These are phyloP conservation scores for Xylaria acuta DNA, from an alignment of 495 filamentous ascomycete species.

Conservation along the genomic window DNA sequence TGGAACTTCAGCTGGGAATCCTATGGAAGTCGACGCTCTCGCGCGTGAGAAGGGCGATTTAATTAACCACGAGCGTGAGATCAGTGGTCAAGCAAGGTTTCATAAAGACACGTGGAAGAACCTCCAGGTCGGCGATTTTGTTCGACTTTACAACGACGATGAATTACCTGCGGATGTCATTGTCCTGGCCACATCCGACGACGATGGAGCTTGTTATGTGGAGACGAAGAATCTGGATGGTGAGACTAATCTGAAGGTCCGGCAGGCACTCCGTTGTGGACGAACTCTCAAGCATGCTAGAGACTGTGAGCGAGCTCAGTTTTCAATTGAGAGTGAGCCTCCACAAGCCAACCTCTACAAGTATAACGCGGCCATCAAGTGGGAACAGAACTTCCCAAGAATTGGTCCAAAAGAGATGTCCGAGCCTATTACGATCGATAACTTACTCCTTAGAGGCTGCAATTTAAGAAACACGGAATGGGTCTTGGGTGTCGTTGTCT, in stretches of 20 bases:
- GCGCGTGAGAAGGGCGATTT: constrained; percentile 52
- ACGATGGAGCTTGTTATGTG: constrained; percentile 94
- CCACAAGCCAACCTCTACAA: constrained; percentile 94
- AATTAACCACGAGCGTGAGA: constrained; percentile 52
- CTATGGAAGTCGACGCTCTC: constrained; percentile 68
- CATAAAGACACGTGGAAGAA: constrained; percentile 96
- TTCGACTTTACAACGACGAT: constrained; percentile 95
- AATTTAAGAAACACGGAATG: constrained; percentile 96
- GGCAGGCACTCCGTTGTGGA: constrained; percentile 86
- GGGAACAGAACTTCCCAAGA: constrained; percentile 75
- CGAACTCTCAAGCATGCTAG: constrained; percentile 84
- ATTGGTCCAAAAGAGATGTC: constrained; percentile 76
- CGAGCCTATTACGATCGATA: constrained; percentile 93
- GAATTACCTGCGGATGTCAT: constrained; percentile 94
- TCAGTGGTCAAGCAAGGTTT: constrained; percentile 68
- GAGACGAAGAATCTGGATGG: constrained; percentile 99
- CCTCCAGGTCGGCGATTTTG: constrained; percentile 93
- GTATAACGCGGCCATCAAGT: constrained; percentile 87
- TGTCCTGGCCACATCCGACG: constrained; percentile 93
- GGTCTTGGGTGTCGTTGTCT: constrained; percentile 93
- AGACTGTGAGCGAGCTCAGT: constrained; percentile 88
- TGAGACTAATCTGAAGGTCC: constrained; percentile 97
- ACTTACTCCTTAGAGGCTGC: constrained; percentile 90
- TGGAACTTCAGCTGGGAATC: constrained; percentile 53
- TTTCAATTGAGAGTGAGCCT: constrained; percentile 87